These are phyloP conservation scores for Psidium guajava DNA, from an alignment of 345 rosid genomes.

Conservation along the genomic window DNA sequence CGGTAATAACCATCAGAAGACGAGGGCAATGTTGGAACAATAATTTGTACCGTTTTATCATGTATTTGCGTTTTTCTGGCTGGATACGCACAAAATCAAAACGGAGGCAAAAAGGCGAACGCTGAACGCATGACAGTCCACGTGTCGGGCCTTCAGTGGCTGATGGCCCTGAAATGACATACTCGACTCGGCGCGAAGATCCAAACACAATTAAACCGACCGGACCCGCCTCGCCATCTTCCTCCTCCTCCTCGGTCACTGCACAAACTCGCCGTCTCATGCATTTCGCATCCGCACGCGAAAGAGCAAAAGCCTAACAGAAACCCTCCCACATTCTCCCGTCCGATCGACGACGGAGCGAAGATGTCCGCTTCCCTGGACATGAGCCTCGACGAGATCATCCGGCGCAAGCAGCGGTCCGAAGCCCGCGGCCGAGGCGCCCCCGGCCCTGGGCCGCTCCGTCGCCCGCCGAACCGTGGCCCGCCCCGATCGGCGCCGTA, in stretches of 20 bases:
- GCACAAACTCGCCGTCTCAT: neutral
- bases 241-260: neutral
- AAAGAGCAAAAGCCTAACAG: neutral
- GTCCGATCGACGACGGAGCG: neutral
- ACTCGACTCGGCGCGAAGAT: neutral
- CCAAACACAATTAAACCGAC: neutral
- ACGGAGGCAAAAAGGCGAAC: neutral
- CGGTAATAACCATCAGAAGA: neutral
- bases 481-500: conserved; percentile 23
- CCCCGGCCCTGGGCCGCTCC: neutral
- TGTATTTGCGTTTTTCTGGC: neutral
- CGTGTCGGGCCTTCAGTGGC: neutral
- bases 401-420: conserved; percentile 18
- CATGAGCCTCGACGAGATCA: conserved; percentile 50
- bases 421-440: neutral
- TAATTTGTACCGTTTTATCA: neutral
- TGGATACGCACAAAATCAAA: neutral
- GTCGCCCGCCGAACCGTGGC: conserved; percentile 1
- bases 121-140: neutral
- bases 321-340: neutral
- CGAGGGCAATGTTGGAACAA: neutral
- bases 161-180: neutral
- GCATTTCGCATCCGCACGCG: neutral
- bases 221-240: neutral
- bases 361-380: conserved; percentile 32